Conservation (phyloP, 345 rosid genomes). For the Geranium rotundifolium region DNA sequence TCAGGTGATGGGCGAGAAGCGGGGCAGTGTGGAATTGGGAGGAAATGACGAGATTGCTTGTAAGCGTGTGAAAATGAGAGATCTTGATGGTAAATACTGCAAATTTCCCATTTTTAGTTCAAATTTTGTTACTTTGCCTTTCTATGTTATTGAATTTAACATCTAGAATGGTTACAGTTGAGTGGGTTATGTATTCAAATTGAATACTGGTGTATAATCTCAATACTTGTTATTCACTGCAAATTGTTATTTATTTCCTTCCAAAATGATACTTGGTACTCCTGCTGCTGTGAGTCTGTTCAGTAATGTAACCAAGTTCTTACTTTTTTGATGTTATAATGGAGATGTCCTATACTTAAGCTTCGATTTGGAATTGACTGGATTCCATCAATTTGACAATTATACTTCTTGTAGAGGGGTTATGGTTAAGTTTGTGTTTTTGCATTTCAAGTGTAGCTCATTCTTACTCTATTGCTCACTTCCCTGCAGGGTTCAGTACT, state of each 20-base stretch:
- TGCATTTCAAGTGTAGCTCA: background rate
- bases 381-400: too few relatives aligned
- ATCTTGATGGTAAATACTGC: slow-evolving; percentile 14
- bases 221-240: background rate
- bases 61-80: slow-evolving; percentile 24
- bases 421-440: background rate
- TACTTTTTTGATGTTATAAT: too few relatives aligned
- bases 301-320: background rate
- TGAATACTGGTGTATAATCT: too few relatives aligned
- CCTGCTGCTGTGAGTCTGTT: background rate
- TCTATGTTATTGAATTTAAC: background rate
- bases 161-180: too few relatives aligned
- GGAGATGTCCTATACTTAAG: too few relatives aligned
- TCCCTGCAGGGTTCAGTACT: background rate
- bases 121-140: too few relatives aligned
- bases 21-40: slow-evolving; percentile 8
- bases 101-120: background rate
- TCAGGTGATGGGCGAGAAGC: slow-evolving; percentile 8
- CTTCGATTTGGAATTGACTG: too few relatives aligned
- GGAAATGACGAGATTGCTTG: slow-evolving; percentile 10
- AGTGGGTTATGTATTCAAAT: too few relatives aligned
- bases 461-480: slow-evolving; percentile 4
- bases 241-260: background rate
- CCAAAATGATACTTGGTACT: background rate
- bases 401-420: too few relatives aligned